Conservation (phyloP, 192 early-diverging fungal species). For the Backusella australiensis region DNA sequence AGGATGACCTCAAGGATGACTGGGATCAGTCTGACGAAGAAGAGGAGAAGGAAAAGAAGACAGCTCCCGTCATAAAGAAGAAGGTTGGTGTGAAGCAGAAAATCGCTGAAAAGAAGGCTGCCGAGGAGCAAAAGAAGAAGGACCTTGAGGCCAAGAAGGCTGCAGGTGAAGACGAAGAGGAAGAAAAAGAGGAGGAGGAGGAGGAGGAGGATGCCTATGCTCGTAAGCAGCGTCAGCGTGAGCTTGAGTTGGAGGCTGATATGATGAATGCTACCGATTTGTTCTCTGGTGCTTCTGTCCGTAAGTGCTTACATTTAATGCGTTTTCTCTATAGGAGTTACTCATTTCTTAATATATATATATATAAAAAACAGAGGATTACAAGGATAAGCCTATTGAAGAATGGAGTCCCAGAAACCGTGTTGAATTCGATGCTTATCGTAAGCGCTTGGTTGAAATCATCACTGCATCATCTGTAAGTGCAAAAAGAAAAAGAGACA, state of each 20-base stretch:
- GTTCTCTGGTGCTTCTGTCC: slow-evolving; percentile 60
- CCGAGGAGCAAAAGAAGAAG: slow-evolving; percentile 46
- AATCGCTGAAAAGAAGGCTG: slow-evolving; percentile 60
- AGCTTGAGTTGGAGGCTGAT: slow-evolving; percentile 60
- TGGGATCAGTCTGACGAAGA: slow-evolving; percentile 64
- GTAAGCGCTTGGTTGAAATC: slow-evolving; percentile 55
- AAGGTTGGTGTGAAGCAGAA: slow-evolving; percentile 54
- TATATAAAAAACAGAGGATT: background rate
- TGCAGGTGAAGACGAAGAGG: slow-evolving; percentile 22
- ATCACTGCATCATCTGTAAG: slow-evolving; percentile 47
- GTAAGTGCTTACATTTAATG: slow-evolving; percentile 2
- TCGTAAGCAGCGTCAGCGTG: slow-evolving; percentile 34
- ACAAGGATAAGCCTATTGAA: slow-evolving; percentile 16
- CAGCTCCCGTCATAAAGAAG: slow-evolving; percentile 44
- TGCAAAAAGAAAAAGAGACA: background rate
- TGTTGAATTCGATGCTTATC: slow-evolving; percentile 67
- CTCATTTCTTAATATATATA: too few relatives aligned
- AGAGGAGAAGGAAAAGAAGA: slow-evolving; percentile 36
- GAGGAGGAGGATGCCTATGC: slow-evolving; percentile 56
- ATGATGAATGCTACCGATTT: slow-evolving; percentile 55
- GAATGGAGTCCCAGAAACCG: slow-evolving; percentile 59
- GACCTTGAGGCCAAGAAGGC: slow-evolving; percentile 31
- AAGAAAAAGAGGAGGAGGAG: slow-evolving; percentile 29
- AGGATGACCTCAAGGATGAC: slow-evolving; percentile 58
- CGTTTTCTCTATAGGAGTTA: too few relatives aligned